These are phyloP conservation scores for Pleoardoris graminearum DNA, from an alignment of 2,329 filamentous ascomycete genomes.

Conservation along the genomic window DNA sequence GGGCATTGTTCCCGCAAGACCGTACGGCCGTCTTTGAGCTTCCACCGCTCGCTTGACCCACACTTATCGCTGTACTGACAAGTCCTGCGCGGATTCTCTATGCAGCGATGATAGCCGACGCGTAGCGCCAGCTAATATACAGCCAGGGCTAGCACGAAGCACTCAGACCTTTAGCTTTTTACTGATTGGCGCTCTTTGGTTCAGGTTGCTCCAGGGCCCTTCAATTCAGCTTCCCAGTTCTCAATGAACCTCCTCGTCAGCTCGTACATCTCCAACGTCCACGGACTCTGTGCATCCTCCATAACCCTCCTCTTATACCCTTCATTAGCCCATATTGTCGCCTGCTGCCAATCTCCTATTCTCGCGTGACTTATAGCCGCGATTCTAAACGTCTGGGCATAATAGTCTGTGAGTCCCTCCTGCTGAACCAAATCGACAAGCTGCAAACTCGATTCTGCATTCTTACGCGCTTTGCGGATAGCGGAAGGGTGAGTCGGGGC, in stretches of 20 bases:
- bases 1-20: background rate
- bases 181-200: too few species aligned
- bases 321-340: conserved; percentile 37
- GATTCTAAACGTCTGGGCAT: conserved; percentile 36
- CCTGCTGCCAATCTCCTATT: conserved; percentile 35
- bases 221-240: conserved; percentile 28
- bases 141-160: too few species aligned
- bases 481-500: conserved; percentile 23
- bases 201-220: background rate
- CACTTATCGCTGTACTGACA: too few species aligned
- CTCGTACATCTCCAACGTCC: conserved; percentile 36
- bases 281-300: conserved; percentile 32
- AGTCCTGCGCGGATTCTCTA: too few species aligned
- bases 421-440: conserved; percentile 36
- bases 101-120: too few species aligned
- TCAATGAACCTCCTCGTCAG: conserved; percentile 34
- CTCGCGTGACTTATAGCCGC: conserved; percentile 38
- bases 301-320: conserved; percentile 38
- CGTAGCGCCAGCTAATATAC: too few species aligned
- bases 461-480: conserved; percentile 26
- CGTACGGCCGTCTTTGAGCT: too few species aligned
- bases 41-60: too few species aligned
- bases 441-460: conserved; percentile 29
- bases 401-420: conserved; percentile 42
- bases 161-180: too few species aligned